Base-by-base conservation (phyloP, 23 red algal genomes). In the Gracilariopsis chorda region DNA sequence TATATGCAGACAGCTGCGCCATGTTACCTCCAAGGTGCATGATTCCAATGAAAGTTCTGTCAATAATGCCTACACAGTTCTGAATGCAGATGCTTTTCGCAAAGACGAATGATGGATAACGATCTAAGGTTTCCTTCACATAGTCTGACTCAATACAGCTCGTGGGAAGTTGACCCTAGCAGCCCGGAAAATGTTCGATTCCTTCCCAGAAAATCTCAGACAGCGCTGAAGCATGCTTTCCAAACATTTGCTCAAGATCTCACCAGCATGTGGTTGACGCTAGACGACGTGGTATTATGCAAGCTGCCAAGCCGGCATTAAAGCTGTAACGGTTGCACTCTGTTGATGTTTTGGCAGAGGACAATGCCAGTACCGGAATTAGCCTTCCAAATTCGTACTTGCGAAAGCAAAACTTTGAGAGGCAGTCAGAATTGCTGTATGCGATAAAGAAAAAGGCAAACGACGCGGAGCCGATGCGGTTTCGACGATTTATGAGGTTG, bases 161-260 rank as follows among this genome's bases (percentile, higher is more conserved):
- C 27, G 25, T 1, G 11, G 34, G 34, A 29, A 63, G 34, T 13
- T 30, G 34, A 29, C 0, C 34, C 58, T 30, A 29, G 27, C 25
- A 29, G 34, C 34, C 17, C 27, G 43, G 24, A 24, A 80, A 12
- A 27, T 80, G 43, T 48, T 80, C 45, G 0, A 80, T 51, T 55
- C 45, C 75, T 49, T 80, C 75, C 75, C 75, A 80, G 56, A 80
- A 80, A 23, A 55, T 80, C 46, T 80, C 75, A n/a, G 43, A 80
- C 24, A 80, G 75, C 24, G 49, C 8, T 30, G 75, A 7, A 25
- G 45, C 49, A 21, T 80, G 75, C 75, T 80, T 80, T 24, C 43
- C 75, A 80, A 80, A 80, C 23, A 80, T 7, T 12, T 34, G 12
- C 56, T 80, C 75, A 24, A 80, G 37, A 12, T 80, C 75, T 49